A percentile compares a stretch with the other conserved stretches of the same genome.
These are phyloP conservation scores for Cercospora berteroae DNA, from an alignment of 2,329 filamentous ascomycete species.

Conservation along the genomic window DNA sequence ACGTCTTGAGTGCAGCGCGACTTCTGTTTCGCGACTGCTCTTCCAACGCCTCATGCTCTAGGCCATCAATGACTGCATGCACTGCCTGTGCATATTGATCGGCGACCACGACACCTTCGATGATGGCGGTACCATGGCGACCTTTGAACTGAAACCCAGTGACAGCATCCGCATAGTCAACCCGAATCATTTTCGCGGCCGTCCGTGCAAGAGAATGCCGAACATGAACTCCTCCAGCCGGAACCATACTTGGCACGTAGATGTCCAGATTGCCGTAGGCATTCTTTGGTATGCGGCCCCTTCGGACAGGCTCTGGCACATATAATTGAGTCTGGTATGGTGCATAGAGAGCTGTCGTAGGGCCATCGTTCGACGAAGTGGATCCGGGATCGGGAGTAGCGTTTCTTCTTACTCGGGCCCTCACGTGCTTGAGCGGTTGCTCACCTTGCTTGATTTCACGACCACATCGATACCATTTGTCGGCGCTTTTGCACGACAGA, in stretches of 20 bases:
- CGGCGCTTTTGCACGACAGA: constrained; percentile 70
- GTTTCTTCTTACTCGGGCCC: constrained; percentile 31
- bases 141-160: constrained; percentile 88
- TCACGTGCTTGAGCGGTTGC: constrained; percentile 72
- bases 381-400: constrained; percentile 34
- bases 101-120: constrained; percentile 75
- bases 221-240: constrained; percentile 58
- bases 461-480: constrained; percentile 89
- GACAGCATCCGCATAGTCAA: constrained; percentile 87
- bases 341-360: constrained; percentile 59
- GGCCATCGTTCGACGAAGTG: constrained; percentile 44
- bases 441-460: constrained; percentile 74
- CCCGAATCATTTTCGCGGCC: constrained; percentile 70
- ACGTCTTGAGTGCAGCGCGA: constrained; percentile 52
- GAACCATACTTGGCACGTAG: constrained; percentile 64
- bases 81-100: constrained; percentile 70
- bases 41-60: constrained; percentile 65
- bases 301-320: constrained; percentile 69
- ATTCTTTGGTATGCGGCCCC: constrained; percentile 67
- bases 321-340: constrained; percentile 67
- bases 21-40: constrained; percentile 58
- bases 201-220: constrained; percentile 59
- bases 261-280: constrained; percentile 62
- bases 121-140: constrained; percentile 77
- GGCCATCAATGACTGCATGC: constrained; percentile 62